Percentiles rank a stretch among this genome's conserved stretches.
Conservation (phyloP, 2,329 filamentous ascomycete genomes). For the Penicillium sp. region DNA sequence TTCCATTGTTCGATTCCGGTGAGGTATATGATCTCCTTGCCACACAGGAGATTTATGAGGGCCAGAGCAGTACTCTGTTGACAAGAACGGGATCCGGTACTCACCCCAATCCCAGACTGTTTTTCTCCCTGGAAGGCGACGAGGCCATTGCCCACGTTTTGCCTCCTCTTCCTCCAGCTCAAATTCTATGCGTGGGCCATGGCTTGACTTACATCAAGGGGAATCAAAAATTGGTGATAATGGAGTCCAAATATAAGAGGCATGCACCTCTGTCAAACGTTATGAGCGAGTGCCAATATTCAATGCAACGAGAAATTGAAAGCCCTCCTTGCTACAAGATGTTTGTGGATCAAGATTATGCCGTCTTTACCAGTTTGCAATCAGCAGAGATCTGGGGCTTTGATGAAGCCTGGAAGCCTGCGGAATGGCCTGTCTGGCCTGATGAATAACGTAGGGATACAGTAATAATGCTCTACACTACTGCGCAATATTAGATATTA, state of each 20-base stretch:
- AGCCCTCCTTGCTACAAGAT: neutral
- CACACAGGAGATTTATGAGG: neutral
- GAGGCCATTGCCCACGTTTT: neutral
- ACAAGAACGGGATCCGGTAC: neutral
- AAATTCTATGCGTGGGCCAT: neutral
- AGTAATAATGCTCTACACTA: neutral
- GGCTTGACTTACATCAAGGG: neutral
- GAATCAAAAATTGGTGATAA: neutral
- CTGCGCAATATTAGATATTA: neutral
- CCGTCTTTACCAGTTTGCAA: neutral
- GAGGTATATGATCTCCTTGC: neutral
- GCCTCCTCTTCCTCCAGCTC: neutral
- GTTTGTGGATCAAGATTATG: conserved; percentile 1
- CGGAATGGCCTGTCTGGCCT: neutral
- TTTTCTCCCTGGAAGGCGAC: neutral
- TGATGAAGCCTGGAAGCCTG: neutral
- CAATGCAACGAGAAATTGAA: neutral
- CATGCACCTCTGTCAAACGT: neutral
- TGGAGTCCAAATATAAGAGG: neutral
- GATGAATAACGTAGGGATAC: neutral
- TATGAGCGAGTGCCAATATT: neutral
- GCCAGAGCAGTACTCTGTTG: conserved; percentile 1
- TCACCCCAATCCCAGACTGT: neutral
- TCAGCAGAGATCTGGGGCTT: conserved; percentile 1
- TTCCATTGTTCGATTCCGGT: neutral